A percentile compares a stretch with the other conserved stretches of the same genome.
phyloP scores from a whole-genome alignment of 192 early-diverging fungal species.

The Coemansia sp. region DNA sequence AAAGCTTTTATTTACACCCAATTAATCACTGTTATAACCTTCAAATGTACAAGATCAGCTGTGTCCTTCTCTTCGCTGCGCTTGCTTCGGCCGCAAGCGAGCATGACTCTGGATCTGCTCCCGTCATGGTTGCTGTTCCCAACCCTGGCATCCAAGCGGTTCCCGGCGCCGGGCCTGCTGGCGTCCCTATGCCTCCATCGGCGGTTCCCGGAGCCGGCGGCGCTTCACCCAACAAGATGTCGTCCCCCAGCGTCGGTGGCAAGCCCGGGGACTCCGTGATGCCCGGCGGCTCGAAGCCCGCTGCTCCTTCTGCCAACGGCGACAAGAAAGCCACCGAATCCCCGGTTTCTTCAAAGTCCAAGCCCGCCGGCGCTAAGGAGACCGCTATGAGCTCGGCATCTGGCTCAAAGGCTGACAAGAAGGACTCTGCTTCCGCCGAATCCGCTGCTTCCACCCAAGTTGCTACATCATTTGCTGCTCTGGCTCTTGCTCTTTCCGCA shows the following conservation, averaged over 20 bases:
- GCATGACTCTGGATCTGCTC: conserved; percentile 5
- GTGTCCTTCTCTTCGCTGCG: conserved; percentile 24
- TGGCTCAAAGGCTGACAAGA: conserved; percentile 18
- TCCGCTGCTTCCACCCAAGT: conserved; percentile 10
- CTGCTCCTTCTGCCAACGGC: neutral
- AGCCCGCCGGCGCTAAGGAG: conserved; percentile 13
- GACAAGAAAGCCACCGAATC: conserved; percentile 17
- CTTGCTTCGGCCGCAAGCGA: conserved; percentile 20
- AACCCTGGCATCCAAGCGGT: conserved; percentile 6
- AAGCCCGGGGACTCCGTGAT: neutral
- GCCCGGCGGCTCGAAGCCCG: conserved; percentile 3
- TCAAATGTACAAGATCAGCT: conserved; percentile 30
- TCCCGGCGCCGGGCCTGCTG: conserved; percentile 1
- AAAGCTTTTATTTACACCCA: neutral
- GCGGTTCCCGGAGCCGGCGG: conserved; percentile 15
- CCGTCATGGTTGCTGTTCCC: conserved; percentile 17
- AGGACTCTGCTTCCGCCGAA: conserved; percentile 10
- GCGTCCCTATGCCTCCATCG: conserved; percentile 6
- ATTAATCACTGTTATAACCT: neutral
- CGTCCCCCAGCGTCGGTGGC: conserved; percentile 4
- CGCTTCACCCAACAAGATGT: conserved; percentile 7
- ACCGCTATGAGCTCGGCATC: conserved; percentile 8
- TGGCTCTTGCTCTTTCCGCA: conserved; percentile 29
- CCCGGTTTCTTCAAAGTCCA: conserved; percentile 18
- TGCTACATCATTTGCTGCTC: conserved; percentile 28